These are phyloP conservation scores for Dillenia suffruticosa DNA, from an alignment of 164 flowering plant genomes.

Conservation along the genomic window DNA sequence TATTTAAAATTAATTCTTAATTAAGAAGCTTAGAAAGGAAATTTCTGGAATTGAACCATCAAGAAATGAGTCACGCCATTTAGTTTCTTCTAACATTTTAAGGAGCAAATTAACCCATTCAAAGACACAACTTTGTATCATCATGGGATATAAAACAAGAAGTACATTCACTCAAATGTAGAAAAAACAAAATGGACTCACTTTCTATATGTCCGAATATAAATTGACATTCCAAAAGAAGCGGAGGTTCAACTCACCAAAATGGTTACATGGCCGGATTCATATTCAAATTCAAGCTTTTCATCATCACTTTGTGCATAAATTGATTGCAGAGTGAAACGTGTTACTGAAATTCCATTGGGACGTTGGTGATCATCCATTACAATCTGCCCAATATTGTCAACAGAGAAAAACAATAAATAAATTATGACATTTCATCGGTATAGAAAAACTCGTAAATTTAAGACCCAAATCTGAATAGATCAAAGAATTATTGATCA, in stretches of 20 bases:
- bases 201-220: background rate
- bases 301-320: slow-evolving; percentile 95
- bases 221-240: background rate
- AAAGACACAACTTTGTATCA: too few relatives aligned
- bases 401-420: background rate
- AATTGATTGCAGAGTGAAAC: slow-evolving; percentile 83
- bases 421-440: background rate
- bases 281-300: slow-evolving; percentile 96
- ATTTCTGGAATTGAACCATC: too few relatives aligned
- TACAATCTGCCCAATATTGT: slow-evolving; percentile 55
- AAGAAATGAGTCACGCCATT: too few relatives aligned
- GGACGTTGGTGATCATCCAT: slow-evolving; percentile 96
- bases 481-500: too few relatives aligned
- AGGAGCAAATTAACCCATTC: too few relatives aligned
- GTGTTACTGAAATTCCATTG: slow-evolving; percentile 91
- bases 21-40: too few relatives aligned
- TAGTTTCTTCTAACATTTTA: background rate
- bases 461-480: too few relatives aligned
- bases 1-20: too few relatives aligned
- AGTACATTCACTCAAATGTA: too few relatives aligned
- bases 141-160: too few relatives aligned
- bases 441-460: background rate
- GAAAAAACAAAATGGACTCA: background rate
- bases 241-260: slow-evolving; percentile 41
- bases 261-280: slow-evolving; percentile 83